phyloP scores from a whole-genome alignment of 192 early-diverging fungal species.

The Coemansia sp. region DNA sequence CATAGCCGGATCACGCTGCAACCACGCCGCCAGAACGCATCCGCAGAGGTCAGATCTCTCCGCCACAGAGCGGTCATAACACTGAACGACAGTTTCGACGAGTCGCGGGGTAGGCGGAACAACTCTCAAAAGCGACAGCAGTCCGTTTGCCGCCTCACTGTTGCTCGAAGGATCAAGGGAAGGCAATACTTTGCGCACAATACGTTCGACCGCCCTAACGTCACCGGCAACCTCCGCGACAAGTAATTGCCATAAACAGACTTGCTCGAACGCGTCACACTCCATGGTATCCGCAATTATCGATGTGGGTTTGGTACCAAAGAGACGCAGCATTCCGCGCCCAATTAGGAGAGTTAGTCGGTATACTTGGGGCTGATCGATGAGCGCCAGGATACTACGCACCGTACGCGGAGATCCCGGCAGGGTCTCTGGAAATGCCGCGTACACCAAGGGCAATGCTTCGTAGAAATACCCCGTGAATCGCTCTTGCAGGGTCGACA shows the following conservation, averaged over 20 bases:
- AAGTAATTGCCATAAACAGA: slow-evolving; percentile 59
- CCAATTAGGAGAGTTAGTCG: slow-evolving; percentile 22
- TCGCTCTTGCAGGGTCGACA: slow-evolving; percentile 53
- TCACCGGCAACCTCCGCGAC: slow-evolving; percentile 44
- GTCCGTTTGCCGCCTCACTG: slow-evolving; percentile 52
- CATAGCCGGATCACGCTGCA: not conserved
- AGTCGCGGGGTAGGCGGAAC: slow-evolving; percentile 19
- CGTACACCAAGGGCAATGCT: slow-evolving; percentile 29
- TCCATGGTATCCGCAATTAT: slow-evolving; percentile 35
- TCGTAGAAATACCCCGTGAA: slow-evolving; percentile 45
- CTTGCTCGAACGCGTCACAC: slow-evolving; percentile 56
- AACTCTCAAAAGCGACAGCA: slow-evolving; percentile 47
- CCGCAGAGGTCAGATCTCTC: slow-evolving; percentile 29
- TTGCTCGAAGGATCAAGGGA: slow-evolving; percentile 17
- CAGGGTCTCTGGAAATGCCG: slow-evolving; percentile 36
- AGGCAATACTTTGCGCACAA: slow-evolving; percentile 23
- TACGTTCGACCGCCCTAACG: not conserved
- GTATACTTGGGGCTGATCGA: slow-evolving; percentile 56
- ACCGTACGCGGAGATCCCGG: slow-evolving; percentile 34
- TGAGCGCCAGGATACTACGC: slow-evolving; percentile 35
- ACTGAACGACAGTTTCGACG: not conserved
- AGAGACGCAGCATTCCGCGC: slow-evolving; percentile 20
- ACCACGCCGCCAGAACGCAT: slow-evolving; percentile 38
- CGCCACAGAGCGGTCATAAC: not conserved
- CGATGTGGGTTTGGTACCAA: slow-evolving; percentile 7